Conservation (phyloP, 257 asterid genomes). For the Solanum clarkiae region DNA sequence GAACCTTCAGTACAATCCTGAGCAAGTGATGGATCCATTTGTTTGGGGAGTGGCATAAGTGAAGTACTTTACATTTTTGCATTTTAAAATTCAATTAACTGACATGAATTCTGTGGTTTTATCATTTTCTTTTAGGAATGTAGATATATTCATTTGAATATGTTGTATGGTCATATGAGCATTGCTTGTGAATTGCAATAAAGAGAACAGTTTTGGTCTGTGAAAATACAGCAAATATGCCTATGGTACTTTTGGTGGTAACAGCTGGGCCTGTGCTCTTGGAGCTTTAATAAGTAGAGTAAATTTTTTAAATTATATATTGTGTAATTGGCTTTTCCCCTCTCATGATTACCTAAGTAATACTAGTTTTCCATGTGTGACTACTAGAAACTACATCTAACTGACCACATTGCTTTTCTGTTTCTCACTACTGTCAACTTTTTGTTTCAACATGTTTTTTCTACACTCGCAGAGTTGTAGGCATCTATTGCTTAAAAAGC, state of each 20-base stretch:
- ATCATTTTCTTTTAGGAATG: background rate
- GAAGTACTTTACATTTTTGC: no score
- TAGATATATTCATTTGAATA: background rate
- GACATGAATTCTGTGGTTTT: background rate
- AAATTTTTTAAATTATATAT: background rate
- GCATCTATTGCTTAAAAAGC: background rate
- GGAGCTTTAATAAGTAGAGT: background rate
- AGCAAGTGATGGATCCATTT: background rate
- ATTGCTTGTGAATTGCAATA: slow-evolving; percentile 4
- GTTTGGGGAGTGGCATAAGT: background rate
- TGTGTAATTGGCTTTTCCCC: background rate
- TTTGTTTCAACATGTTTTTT: background rate
- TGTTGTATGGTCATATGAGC: background rate
- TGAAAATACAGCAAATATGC: background rate
- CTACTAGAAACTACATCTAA: background rate
- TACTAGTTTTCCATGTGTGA: background rate
- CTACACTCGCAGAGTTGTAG: background rate
- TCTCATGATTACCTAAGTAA: background rate
- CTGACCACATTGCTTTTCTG: background rate
- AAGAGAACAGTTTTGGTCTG: background rate
- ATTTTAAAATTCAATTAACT: background rate
- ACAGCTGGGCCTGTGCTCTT: slow-evolving; percentile 3
- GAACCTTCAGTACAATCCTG: no score
- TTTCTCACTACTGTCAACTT: background rate
- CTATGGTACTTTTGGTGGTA: slow-evolving; percentile 1